A percentile compares a stretch with the other conserved stretches of the same genome.
Conservation (phyloP, 495 filamentous ascomycete genomes). For the Peziza echinospora region DNA sequence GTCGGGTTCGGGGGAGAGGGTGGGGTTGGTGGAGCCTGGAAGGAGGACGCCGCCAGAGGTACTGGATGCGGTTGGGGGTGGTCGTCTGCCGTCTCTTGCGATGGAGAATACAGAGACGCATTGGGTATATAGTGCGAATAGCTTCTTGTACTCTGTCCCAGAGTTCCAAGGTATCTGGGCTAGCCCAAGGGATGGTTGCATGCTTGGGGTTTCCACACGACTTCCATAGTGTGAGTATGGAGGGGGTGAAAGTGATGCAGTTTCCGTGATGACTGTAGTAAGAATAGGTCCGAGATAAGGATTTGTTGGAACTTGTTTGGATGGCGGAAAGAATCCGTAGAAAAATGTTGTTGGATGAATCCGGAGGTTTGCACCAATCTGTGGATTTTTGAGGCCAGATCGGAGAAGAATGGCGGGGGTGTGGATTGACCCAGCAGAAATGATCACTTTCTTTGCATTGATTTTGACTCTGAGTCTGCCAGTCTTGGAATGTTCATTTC, state of each 20-base stretch:
- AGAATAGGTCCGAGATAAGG: conserved; percentile 32
- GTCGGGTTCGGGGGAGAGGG: too few relatives aligned
- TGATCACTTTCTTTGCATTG: conserved; percentile 48
- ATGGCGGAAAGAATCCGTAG: conserved; percentile 34
- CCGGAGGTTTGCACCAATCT: conserved; percentile 70
- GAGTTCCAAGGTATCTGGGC: conserved; percentile 21
- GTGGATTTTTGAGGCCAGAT: conserved; percentile 35
- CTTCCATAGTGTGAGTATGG: conserved; percentile 45
- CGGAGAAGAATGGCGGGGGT: conserved; percentile 54
- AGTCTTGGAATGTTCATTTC: not conserved
- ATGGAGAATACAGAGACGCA: conserved; percentile 36
- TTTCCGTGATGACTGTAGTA: conserved; percentile 52
- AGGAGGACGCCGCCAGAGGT: conserved; percentile 26
- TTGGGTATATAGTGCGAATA: conserved; percentile 6
- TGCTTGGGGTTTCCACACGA: conserved; percentile 52
- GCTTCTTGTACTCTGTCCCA: not conserved
- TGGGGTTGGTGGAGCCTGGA: conserved; percentile 63
- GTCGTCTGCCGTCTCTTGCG: not conserved
- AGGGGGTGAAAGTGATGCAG: conserved; percentile 56
- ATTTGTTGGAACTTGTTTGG: conserved; percentile 1
- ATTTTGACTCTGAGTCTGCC: not conserved
- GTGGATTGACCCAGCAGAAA: conserved; percentile 51
- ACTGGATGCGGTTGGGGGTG: not conserved
- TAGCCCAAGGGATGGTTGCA: conserved; percentile 38
- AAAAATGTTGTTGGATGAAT: conserved; percentile 50